Conservation (phyloP, 371 early-diverging fungal genomes). For the Rhizomucor pusillus region DNA sequence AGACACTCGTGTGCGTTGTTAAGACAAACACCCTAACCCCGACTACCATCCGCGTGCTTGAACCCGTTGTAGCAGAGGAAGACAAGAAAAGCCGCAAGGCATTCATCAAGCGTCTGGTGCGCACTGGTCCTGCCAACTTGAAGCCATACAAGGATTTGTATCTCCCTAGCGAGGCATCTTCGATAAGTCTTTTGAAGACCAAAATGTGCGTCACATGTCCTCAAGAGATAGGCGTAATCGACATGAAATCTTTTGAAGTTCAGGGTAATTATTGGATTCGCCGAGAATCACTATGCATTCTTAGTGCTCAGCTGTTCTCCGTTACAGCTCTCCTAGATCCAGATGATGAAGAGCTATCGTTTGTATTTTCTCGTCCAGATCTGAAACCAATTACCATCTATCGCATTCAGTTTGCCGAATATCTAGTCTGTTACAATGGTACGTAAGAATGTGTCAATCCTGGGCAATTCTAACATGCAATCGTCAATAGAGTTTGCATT, state of each 20-base stretch:
- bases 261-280: conserved; percentile 19
- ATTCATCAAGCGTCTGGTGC: conserved; percentile 44
- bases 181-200: conserved; percentile 77
- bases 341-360: conserved; percentile 29
- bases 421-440: conserved; percentile 83
- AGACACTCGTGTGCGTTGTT: conserved; percentile 74
- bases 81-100: conserved; percentile 53
- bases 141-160: conserved; percentile 84
- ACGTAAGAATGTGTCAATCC: neutral
- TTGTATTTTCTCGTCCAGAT: conserved; percentile 21
- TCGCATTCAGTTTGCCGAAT: conserved; percentile 69
- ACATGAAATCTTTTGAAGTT: conserved; percentile 69
- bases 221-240: conserved; percentile 92
- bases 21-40: conserved; percentile 61
- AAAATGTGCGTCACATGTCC: conserved; percentile 90
- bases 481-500: conserved; percentile 81
- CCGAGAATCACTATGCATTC: neutral
- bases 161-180: conserved; percentile 84
- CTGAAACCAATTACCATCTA: conserved; percentile 74
- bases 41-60: conserved; percentile 77
- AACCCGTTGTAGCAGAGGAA: conserved; percentile 62
- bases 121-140: conserved; percentile 51
- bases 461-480: neutral
- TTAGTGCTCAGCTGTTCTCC: neutral
- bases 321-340: conserved; percentile 33